Base-by-base conservation (phyloP, 2,329 filamentous ascomycete genomes). In the Pezicula rhizophila region DNA sequence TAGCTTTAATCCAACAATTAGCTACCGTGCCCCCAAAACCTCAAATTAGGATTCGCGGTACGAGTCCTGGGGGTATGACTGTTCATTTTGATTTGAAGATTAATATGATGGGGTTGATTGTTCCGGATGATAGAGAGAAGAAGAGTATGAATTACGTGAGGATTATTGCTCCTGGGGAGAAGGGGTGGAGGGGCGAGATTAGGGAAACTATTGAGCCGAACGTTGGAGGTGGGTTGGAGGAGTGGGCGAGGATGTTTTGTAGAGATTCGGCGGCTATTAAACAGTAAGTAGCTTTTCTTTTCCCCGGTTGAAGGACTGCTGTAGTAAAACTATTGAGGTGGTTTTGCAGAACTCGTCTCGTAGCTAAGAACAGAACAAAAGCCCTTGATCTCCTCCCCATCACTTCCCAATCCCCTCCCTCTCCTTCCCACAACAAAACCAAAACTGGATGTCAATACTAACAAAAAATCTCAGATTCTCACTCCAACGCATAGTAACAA, bases 21-120 rank as follows among this genome's bases (percentile, higher is more conserved):
- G 71, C 75, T 12, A 71, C 71, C 1, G 66, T 80, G 0, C 77
- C 77, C 17, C 77, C 78, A 6, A 80, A 80, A 57, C 76, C 74
- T 0, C 68, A 74, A 52, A 69, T 80, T 18, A 68, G 72, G 46
- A 70, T 80, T 46, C 65, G 65, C 3, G 77, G 77, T 40, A 70
- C 64, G 28, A 52, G 41, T 8, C 69, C 71, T 26, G 65, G 67
- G n/a, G 60, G 64, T 49, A 12, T 7, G 28, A 10, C 8, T 31
- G 56, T 74, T 28, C 77, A 80, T 60, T 80, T 81, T 55, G 69
- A 73, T 49, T 61, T 80, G 50, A 74, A 71, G 57, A 64, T 80
- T 38, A 80, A 80, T 59, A 64, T 79, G 15, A 76, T 80, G 73
- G 68, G 64, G 42, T 64, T 80, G 10, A 66, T 81, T 5, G 68